Base-by-base conservation (phyloP, 2,329 filamentous ascomycete genomes). In the Neofusicoccum umdonicola region DNA sequence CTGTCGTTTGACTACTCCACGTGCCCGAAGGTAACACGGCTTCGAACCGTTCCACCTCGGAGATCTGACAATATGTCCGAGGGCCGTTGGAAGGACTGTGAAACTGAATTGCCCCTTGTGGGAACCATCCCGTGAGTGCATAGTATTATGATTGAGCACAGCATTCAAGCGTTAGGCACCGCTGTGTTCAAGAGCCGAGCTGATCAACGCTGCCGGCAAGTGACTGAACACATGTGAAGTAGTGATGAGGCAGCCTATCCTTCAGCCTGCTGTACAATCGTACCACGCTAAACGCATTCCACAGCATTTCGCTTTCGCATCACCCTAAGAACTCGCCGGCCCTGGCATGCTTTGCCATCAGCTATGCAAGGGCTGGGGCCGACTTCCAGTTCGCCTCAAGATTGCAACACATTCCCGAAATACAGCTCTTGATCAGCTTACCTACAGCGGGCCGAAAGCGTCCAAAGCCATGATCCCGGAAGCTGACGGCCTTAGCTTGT, bases 341-440 rank as follows among this genome's bases (percentile, higher is more conserved):
- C 56, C 42, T 60, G 56, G 42, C 56, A 60, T 60, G 12, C 31
- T 37, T n/a, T 37, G 7, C 41, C 31, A 13, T 12, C 31, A 47
- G 31, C 42, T 9, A 60, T 60, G 42, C 56, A 60, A 60, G 56
- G 56, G 56, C 56, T 60, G n/a, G 42, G 31, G 27, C n/a, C 47
- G 42, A 27, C 56, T 47, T 31, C 39, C 41, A 47, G 42, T 47
- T 8, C 56, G 42, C 56, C 56, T 60, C 17, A 47, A 37, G 34
- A 37, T 60, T 22, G 27, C 56, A 60, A 60, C 41, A 47, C 31
- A 60, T 60, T 60, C 42, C 56, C 41, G 56, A 47, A 47, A 60
- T 60, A 47, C n/a, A 37, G n/a, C 56, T 35, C 42, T 42, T n/a
- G 31, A 47, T 47, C 56, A 60, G 56, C 56, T 60, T 60, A 60